Evolutionary conservation across 1,284 basidiomycete species (phyloP).

Genomic region (Exobasidium rhododendri): DNA sequence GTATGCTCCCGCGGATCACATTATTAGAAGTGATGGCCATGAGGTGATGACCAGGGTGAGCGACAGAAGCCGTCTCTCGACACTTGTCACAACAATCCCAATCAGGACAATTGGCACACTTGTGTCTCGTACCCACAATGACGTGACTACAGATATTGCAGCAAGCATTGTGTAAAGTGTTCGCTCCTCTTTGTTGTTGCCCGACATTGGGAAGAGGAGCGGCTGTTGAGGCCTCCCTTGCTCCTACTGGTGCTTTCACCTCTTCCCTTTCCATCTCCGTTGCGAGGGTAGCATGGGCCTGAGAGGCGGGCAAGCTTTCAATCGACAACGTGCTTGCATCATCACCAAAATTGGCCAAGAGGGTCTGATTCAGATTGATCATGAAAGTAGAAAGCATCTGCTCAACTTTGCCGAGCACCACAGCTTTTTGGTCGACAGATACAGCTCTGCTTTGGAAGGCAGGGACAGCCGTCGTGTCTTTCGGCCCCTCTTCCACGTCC

Average conservation of each 20-base stretch:
- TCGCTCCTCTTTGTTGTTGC: background rate
- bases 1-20: slow-evolving; percentile 14
- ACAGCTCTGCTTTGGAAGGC: background rate
- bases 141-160: slow-evolving; percentile 4
- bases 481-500: background rate
- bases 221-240: background rate
- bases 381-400: background rate
- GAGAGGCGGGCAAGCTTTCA: background rate
- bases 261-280: background rate
- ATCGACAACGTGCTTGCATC: background rate
- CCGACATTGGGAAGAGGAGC: background rate
- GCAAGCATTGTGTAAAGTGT: background rate
- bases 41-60: slow-evolving; percentile 25
- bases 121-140: slow-evolving; percentile 1
- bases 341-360: background rate
- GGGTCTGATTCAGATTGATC: background rate
- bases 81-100: slow-evolving; percentile 28
- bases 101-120: slow-evolving; percentile 22
- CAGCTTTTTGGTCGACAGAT: background rate
- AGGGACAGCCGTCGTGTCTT: background rate
- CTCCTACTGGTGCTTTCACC: background rate
- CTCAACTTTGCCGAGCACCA: background rate
- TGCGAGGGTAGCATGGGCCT: background rate
- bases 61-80: background rate
- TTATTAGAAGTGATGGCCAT: background rate